Evolutionary conservation across 805 yeast genomes (phyloP).

Genomic region (Spathaspora passalidarum): DNA sequence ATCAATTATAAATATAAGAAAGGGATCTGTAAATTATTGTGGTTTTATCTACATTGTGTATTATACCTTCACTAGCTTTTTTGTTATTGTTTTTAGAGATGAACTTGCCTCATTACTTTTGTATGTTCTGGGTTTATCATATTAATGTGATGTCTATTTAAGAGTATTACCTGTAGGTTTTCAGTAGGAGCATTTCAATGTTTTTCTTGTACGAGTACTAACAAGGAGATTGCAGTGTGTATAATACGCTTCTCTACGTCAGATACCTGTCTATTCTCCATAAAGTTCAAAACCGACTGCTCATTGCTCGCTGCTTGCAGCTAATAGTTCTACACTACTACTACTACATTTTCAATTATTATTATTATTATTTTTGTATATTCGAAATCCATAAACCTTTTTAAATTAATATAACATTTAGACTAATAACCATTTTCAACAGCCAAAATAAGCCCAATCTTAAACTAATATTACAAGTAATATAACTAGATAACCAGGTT

Average conservation of each 20-base stretch:
- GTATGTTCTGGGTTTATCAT: neutral
- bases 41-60: constrained; percentile 1
- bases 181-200: too few relatives aligned
- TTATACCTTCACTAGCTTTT: neutral
- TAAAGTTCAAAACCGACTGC: too few relatives aligned
- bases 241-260: too few relatives aligned
- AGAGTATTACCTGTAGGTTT: neutral
- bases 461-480: constrained; percentile 5
- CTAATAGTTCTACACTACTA: too few relatives aligned
- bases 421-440: neutral
- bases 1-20: constrained; percentile 6
- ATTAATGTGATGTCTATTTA: neutral
- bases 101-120: neutral
- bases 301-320: too few relatives aligned
- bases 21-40: constrained; percentile 3
- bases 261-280: too few relatives aligned
- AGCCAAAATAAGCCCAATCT: constrained; percentile 1
- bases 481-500: neutral
- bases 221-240: too few relatives aligned
- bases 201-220: too few relatives aligned
- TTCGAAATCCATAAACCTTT: neutral
- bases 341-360: neutral
- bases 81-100: neutral
- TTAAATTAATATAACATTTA: constrained; percentile 1
- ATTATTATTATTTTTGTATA: constrained; percentile 2